Evolutionary conservation across 2,329 filamentous ascomycete genomes (phyloP).

Genomic region (Catunica adiposa): DNA sequence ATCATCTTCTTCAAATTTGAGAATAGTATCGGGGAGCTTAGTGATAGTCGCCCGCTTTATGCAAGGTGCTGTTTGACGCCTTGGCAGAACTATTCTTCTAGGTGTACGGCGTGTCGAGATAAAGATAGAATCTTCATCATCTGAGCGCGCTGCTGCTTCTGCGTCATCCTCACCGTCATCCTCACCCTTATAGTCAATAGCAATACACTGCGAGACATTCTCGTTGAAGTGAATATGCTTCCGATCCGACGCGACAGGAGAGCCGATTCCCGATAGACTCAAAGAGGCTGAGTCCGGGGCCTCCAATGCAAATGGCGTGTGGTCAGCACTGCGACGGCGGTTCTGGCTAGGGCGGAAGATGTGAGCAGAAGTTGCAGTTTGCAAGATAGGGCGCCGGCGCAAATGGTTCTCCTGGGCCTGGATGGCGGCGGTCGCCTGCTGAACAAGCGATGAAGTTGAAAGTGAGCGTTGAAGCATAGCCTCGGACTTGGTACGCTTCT

Average conservation of each 20-base stretch:
- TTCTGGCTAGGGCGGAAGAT: slow-evolving; percentile 26
- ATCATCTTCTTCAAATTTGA: slow-evolving; percentile 69
- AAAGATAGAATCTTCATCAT: slow-evolving; percentile 43
- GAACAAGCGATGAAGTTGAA: slow-evolving; percentile 73
- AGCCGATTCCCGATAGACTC: slow-evolving; percentile 51
- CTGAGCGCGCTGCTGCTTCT: slow-evolving; percentile 18
- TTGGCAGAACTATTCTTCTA: slow-evolving; percentile 37
- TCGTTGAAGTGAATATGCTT: slow-evolving; percentile 95
- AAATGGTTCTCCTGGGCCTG: slow-evolving; percentile 59
- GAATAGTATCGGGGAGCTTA: slow-evolving; percentile 69
- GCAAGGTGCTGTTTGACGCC: slow-evolving; percentile 23
- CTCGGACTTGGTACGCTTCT: slow-evolving; percentile 93
- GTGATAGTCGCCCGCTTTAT: slow-evolving; percentile 62
- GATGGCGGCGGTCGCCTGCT: slow-evolving; percentile 74
- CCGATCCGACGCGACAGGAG: slow-evolving; percentile 43
- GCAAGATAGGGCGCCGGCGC: slow-evolving; percentile 36
- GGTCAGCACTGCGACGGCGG: slow-evolving; percentile 18
- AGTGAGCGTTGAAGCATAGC: slow-evolving; percentile 81
- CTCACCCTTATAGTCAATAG: slow-evolving; percentile 73
- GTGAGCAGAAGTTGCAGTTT: neutral
- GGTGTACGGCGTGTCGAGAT: slow-evolving; percentile 55
- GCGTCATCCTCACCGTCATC: slow-evolving; percentile 28
- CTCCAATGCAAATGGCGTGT: neutral
- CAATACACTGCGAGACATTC: slow-evolving; percentile 89
- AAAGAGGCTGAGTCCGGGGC: slow-evolving; percentile 29